phyloP scores from a whole-genome alignment of 2,329 filamentous ascomycete genomes.

The Exophiala dermatitidis region DNA sequence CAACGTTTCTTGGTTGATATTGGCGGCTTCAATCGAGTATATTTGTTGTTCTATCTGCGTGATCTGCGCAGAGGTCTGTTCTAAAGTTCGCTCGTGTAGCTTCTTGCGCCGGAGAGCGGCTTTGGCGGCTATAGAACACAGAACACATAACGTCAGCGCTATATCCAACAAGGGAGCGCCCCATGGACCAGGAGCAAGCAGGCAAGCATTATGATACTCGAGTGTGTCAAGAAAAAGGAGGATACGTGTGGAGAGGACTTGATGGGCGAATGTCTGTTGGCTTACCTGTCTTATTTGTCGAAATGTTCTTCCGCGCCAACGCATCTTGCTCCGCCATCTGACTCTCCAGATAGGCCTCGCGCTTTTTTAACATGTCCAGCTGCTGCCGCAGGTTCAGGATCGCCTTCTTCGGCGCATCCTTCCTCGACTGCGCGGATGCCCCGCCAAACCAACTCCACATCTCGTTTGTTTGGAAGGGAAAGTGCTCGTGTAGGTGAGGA shows the following conservation, averaged over 20 bases:
- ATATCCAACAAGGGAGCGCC: neutral
- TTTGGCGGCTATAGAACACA: slow-evolving; percentile 63
- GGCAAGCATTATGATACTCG: too few relatives aligned
- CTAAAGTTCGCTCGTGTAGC: slow-evolving; percentile 80
- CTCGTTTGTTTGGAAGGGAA: slow-evolving; percentile 21
- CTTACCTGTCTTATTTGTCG: slow-evolving; percentile 83
- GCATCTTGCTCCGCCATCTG: slow-evolving; percentile 91
- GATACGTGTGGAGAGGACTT: neutral
- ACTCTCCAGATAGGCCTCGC: slow-evolving; percentile 80
- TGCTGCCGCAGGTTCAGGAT: slow-evolving; percentile 82
- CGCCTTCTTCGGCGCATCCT: slow-evolving; percentile 93
- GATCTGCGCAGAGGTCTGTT: slow-evolving; percentile 85
- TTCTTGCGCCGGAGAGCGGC: slow-evolving; percentile 90
- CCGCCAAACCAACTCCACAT: slow-evolving; percentile 92
- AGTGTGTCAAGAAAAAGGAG: neutral
- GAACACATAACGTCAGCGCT: slow-evolving; percentile 11
- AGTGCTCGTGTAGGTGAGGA: neutral
- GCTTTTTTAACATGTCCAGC: slow-evolving; percentile 95
- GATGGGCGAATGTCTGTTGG: neutral
- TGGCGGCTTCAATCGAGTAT: slow-evolving; percentile 92
- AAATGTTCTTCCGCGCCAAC: slow-evolving; percentile 80
- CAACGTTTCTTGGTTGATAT: slow-evolving; percentile 96
- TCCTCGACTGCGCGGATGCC: slow-evolving; percentile 71
- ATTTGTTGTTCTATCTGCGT: slow-evolving; percentile 91
- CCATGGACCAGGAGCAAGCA: too few relatives aligned